Base-by-base conservation (phyloP, 257 asterid genomes). In the Nyctanthes arbortristis region DNA sequence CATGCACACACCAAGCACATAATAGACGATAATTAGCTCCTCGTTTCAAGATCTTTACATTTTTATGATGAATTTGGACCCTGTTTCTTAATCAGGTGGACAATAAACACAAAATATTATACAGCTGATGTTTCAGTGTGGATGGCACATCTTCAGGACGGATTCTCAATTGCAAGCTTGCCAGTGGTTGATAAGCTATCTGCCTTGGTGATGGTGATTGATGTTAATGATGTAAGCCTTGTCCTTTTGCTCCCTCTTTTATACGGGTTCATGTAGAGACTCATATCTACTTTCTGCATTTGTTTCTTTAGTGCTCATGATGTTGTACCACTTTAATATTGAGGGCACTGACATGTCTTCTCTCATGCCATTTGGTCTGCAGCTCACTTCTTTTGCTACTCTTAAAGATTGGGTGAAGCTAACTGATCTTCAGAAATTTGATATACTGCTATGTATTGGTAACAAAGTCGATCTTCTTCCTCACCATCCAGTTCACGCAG, bases 381-480 rank as follows among this genome's bases (percentile, higher is more conserved):
- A 91, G 97, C 79, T 74, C 63, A 76, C 92, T 14, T 82, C 97
- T 72, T 83, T 93, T 59, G 70, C 35, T 72, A 84, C 84, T 47
- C 94, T 93, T 64, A 83, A 90, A 81, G 85, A 84, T 36, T 89
- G 90, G 92, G 96, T 85, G 49, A 80, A 90, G 9, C 80, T 20
- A 67, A 90, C 73, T 7, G 96, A 93, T 77, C 78, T 91, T 69
- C 87, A 75, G 81, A 86, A 77, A 75, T 87, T 85, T 72, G 97
- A 93, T 56, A 83, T 90, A 73, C 75, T 90, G 63, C 62, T 93
- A 34, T 93, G 97, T 78, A 77, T 93, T 56, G 97, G 97, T 34
- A 91, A 93, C 79, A 93, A 91, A 85, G 94, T 89, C 69, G 99
- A 91, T 75, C 97, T 91, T 80, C 85, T 91, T 82, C 84, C 91